A percentile compares a stretch with the other conserved stretches of the same genome.
Conservation (phyloP, 306 rosid species). For the Acacia confusa region DNA sequence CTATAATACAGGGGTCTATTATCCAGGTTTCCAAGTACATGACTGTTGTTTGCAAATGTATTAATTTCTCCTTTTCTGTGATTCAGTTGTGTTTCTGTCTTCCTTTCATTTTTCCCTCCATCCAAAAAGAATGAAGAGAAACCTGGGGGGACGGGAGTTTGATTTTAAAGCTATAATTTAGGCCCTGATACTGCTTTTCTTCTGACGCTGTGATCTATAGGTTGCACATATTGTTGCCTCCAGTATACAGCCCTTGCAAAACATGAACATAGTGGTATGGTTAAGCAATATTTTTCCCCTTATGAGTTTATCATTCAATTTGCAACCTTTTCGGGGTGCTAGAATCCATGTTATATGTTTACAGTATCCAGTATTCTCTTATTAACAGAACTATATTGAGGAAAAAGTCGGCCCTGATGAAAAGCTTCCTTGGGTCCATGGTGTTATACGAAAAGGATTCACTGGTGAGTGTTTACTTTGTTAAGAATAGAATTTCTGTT, state of each 20-base stretch:
- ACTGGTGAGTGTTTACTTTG: slow-evolving; percentile 49
- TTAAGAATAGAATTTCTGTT: neutral
- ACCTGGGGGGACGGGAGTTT: too few species aligned
- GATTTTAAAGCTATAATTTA: neutral
- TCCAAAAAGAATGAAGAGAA: neutral
- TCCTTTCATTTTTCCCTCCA: neutral
- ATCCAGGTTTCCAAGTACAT: neutral
- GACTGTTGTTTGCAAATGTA: neutral
- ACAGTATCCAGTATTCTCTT: slow-evolving; percentile 17
- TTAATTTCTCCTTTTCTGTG: slow-evolving; percentile 11
- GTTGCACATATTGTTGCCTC: slow-evolving; percentile 70
- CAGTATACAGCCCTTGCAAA: slow-evolving; percentile 81
- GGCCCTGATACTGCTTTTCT: slow-evolving; percentile 4
- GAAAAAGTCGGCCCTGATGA: slow-evolving; percentile 60
- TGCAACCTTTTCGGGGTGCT: slow-evolving; percentile 13
- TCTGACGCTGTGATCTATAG: slow-evolving; percentile 41
- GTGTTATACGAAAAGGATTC: slow-evolving; percentile 61
- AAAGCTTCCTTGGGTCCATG: slow-evolving; percentile 53
- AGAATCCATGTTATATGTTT: neutral
- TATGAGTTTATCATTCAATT: neutral
- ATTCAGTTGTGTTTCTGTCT: neutral
- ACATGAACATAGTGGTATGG: slow-evolving; percentile 50
- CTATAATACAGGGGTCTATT: neutral
- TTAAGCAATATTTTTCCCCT: neutral
- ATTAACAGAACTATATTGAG: slow-evolving; percentile 69